Base-by-base conservation (phyloP, 768 basidiomycete species). In the Auriscalpium vulgare region DNA sequence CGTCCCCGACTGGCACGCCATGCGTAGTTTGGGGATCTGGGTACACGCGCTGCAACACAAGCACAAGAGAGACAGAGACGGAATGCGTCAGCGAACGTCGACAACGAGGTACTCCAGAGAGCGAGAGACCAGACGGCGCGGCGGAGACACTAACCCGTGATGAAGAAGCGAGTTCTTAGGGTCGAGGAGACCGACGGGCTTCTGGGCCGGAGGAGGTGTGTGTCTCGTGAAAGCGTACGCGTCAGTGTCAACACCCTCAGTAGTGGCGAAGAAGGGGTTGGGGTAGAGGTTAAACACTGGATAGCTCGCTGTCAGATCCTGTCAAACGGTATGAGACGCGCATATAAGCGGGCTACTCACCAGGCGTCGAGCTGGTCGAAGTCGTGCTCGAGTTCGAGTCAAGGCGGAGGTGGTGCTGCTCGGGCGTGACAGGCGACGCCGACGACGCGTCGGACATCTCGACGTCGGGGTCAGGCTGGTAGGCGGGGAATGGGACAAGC, bases 1-100 rank as follows among this genome's bases (percentile, higher is more conserved):
- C 58, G 76, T 70, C 53, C 85, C 81, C 17, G 87, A 69, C 37
- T 87, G 81, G 63, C 88, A 90, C 37, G 89, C 87, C 56, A 91
- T 76, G 60, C 87, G 84, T 62, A 91, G 78, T 69, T 90, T 90
- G 14, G 89, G 89, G 57, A 91, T 89, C 70, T 89, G 87, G 23
- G 82, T 82, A 63, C 89, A 91, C 51, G 77, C 76, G 54, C 87
- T 89, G 64, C 46, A 60, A 55, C 14, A 44, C 49, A 49, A 44
- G 36, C 43, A 54, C 34, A 29, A 56, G 47, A 14, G 51, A 3
- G 34, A 59, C 17, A 19, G 36, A 19, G 49, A 21, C 49, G 11
- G 38, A 29, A 55, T 21, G 21, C 21, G 59, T 56, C 50, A 65
- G 65, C 53, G 53, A 52, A 50, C 52, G 47, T 57, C 21, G 21